Conservation (phyloP, 176 grass and related monocot genomes). For the Themeda triandra region DNA sequence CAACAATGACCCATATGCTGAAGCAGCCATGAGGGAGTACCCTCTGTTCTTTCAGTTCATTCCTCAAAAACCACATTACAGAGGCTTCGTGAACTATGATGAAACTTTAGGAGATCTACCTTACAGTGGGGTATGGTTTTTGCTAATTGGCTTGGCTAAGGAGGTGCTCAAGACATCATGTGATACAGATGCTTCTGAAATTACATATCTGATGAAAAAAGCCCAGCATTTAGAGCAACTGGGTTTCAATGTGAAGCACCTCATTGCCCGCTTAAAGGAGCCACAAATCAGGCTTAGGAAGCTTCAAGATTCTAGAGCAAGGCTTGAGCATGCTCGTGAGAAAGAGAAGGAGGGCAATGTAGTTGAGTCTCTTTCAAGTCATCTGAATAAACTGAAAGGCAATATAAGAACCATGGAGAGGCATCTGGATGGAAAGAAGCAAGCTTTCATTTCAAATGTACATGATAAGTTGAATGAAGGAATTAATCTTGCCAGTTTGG, state of each 20-base stretch:
- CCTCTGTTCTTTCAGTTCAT: conserved; percentile 56
- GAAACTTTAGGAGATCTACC: conserved; percentile 35
- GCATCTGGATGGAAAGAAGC: conserved; percentile 38
- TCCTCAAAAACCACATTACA: conserved; percentile 68
- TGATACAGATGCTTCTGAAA: conserved; percentile 33
- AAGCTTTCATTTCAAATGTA: conserved; percentile 19
- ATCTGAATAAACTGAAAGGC: conserved; percentile 43
- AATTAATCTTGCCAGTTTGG: conserved; percentile 33
- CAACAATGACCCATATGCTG: conserved; percentile 40
- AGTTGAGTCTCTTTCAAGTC: conserved; percentile 39
- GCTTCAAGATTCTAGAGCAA: conserved; percentile 40
- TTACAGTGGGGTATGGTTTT: conserved; percentile 51
- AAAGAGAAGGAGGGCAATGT: conserved; percentile 35
- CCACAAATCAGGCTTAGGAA: conserved; percentile 40
- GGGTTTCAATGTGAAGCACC: conserved; percentile 58
- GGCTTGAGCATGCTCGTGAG: conserved; percentile 46
- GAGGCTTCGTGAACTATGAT: conserved; percentile 28
- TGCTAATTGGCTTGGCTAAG: conserved; percentile 43
- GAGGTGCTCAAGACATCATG: conserved; percentile 53
- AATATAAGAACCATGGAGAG: conserved; percentile 55
- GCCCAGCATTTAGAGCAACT: conserved; percentile 31
- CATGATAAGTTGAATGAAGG: conserved; percentile 4
- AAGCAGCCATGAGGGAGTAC: conserved; percentile 49
- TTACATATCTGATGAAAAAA: conserved; percentile 43
- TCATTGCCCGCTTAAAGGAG: conserved; percentile 61